phyloP scores from a whole-genome alignment of 495 filamentous ascomycete genomes.

The Aspergillus biplanus region DNA sequence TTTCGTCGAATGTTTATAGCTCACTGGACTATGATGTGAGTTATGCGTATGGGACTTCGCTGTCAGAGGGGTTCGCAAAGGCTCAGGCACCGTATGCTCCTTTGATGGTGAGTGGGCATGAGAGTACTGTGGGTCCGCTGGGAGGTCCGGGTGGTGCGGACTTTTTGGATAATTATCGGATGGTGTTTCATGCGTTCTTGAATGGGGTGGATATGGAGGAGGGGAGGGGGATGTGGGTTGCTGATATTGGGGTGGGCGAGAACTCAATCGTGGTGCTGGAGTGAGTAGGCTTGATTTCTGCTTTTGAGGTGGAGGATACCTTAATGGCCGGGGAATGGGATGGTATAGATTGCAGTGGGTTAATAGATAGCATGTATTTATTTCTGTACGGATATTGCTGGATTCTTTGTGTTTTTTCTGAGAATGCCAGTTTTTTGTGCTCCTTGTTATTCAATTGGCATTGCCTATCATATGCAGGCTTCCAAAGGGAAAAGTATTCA shows the following conservation, averaged over 20 bases:
- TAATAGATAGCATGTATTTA: no score
- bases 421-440: no score
- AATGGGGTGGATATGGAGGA: not conserved
- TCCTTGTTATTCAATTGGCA: no score
- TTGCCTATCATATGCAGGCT: no score
- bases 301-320: no score
- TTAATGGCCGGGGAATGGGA: no score
- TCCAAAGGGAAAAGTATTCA: no score
- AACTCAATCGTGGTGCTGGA: not conserved
- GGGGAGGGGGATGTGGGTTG: not conserved
- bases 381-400: no score
- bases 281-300: no score
- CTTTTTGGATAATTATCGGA: not conserved
- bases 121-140: not conserved
- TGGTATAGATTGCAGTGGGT: no score
- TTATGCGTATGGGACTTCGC: conserved; percentile 39
- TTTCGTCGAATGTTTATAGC: conserved; percentile 60
- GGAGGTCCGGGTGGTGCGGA: not conserved
- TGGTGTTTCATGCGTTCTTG: not conserved
- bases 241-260: not conserved
- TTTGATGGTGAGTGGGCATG: not conserved
- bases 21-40: conserved; percentile 56
- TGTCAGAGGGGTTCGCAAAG: not conserved
- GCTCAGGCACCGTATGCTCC: not conserved
- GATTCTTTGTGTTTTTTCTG: no score